Percentiles rank a stretch among this genome's conserved stretches.
These are phyloP conservation scores for Aspergillus cristatus DNA, from an alignment of 495 filamentous ascomycete genomes.

Conservation along the genomic window DNA sequence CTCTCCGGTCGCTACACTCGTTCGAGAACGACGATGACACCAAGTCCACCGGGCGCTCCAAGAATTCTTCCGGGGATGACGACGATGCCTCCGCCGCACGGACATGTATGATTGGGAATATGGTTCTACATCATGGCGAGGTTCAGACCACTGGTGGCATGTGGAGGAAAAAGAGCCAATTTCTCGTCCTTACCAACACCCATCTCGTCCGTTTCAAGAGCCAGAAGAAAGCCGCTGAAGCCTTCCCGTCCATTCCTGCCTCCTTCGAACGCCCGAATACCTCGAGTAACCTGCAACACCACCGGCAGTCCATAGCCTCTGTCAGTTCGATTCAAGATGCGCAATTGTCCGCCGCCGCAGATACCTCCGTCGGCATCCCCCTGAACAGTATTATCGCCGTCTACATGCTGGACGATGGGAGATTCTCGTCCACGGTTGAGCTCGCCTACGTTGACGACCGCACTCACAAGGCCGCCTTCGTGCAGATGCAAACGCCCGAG, in stretches of 20 bases:
- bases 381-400: constrained; percentile 68
- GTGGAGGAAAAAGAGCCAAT: constrained; percentile 80
- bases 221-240: constrained; percentile 58
- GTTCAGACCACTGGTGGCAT: constrained; percentile 72
- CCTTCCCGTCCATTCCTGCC: constrained; percentile 45
- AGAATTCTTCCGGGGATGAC: constrained; percentile 25
- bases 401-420: constrained; percentile 69
- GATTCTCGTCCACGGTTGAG: constrained; percentile 72
- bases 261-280: constrained; percentile 29
- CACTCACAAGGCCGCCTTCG: constrained; percentile 45
- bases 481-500: constrained; percentile 63
- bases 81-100: constrained; percentile 20
- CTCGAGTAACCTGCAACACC: constrained; percentile 7
- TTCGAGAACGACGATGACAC: constrained; percentile 47
- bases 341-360: constrained; percentile 40
- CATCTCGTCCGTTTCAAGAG: constrained; percentile 77
- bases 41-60: constrained; percentile 23
- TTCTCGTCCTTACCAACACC: constrained; percentile 79
- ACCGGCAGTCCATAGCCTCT: constrained; percentile 49
- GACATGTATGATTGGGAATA: constrained; percentile 28
- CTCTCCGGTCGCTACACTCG: constrained; percentile 43
- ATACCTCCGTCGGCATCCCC: constrained; percentile 47
- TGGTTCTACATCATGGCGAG: constrained; percentile 60
- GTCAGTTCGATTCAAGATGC: constrained; percentile 54
- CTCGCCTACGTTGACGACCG: constrained; percentile 69